Evolutionary conservation across 2,329 filamentous ascomycete species (phyloP).

Genomic region (Microdochium bolleyi): DNA sequence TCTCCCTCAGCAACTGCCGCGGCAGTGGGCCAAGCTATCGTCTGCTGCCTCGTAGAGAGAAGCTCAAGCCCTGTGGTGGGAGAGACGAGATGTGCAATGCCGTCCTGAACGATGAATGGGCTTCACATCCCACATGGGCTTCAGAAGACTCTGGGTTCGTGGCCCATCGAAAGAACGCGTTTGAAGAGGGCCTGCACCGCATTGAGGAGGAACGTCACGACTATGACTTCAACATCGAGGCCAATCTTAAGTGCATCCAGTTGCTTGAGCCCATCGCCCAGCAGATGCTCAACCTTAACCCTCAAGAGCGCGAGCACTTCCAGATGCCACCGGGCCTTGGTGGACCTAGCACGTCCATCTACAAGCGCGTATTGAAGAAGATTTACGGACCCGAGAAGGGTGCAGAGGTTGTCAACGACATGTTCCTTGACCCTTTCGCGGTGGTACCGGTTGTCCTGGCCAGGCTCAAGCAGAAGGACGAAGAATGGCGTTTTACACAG

Average conservation of each 20-base stretch:
- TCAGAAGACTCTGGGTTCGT: conserved; percentile 98
- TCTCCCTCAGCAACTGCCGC: conserved; percentile 92
- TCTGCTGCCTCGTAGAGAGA: conserved; percentile 81
- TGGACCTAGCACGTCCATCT: conserved; percentile 92
- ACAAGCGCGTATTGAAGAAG: conserved; percentile 95
- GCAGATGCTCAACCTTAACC: conserved; percentile 73
- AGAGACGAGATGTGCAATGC: conserved; percentile 90
- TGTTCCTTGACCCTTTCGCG: conserved; percentile 76
- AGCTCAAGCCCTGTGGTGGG: conserved; percentile 85
- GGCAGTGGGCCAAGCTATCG: conserved; percentile 95
- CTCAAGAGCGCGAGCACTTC: conserved; percentile 66
- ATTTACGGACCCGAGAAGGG: conserved; percentile 84
- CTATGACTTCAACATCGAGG: conserved; percentile 97
- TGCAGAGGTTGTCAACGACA: conserved; percentile 74
- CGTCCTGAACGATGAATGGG: conserved; percentile 96
- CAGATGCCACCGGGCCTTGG: conserved; percentile 76
- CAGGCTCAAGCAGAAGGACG: conserved; percentile 88
- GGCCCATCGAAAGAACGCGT: conserved; percentile 92
- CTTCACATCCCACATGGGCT: conserved; percentile 96
- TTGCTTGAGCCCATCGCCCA: conserved; percentile 91
- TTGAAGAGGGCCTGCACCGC: conserved; percentile 86
- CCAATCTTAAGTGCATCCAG: conserved; percentile 89
- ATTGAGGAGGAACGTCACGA: conserved; percentile 98
- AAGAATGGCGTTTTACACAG: conserved; percentile 95
- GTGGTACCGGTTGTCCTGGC: conserved; percentile 85